phyloP scores from a whole-genome alignment of 352 stramenopile species.

The Phytophthora brassicae region DNA sequence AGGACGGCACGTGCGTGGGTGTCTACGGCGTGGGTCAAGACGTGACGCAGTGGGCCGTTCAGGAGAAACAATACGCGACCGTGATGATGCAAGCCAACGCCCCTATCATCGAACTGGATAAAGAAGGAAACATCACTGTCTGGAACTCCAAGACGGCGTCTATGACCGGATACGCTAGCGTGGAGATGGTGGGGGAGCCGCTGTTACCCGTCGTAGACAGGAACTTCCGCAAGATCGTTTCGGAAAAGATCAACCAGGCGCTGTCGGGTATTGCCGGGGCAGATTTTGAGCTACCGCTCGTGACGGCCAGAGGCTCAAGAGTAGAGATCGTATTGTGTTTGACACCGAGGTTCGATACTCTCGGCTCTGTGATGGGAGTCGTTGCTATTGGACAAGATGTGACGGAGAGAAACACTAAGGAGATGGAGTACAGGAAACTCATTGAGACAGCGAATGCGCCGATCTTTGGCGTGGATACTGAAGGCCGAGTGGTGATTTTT shows the following conservation, averaged over 20 bases:
- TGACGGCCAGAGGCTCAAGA: constrained; percentile 46
- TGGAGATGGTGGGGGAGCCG: constrained; percentile 52
- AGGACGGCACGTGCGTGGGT: constrained; percentile 45
- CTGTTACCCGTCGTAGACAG: constrained; percentile 54
- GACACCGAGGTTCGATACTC: constrained; percentile 50
- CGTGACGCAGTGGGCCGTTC: constrained; percentile 53
- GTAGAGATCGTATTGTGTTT: constrained; percentile 62
- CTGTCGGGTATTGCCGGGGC: constrained; percentile 46
- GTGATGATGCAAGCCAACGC: constrained; percentile 82
- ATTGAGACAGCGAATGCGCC: constrained; percentile 92
- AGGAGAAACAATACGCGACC: constrained; percentile 61
- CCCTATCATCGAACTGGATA: constrained; percentile 79
- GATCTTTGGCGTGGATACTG: constrained; percentile 78
- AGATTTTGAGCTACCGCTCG: constrained; percentile 56
- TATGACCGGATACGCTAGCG: constrained; percentile 53
- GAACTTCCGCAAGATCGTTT: constrained; percentile 49
- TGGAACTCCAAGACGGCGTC: constrained; percentile 66
- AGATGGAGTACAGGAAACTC: constrained; percentile 73
- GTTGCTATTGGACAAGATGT: constrained; percentile 71
- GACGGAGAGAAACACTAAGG: constrained; percentile 67
- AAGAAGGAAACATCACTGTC: constrained; percentile 65
- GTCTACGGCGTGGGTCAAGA: constrained; percentile 65
- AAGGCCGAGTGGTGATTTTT: constrained; percentile 66
- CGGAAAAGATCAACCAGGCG: constrained; percentile 52
- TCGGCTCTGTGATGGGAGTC: constrained; percentile 45